phyloP scores from a whole-genome alignment of 805 yeast genomes.

The Kuraishia ogatae region DNA sequence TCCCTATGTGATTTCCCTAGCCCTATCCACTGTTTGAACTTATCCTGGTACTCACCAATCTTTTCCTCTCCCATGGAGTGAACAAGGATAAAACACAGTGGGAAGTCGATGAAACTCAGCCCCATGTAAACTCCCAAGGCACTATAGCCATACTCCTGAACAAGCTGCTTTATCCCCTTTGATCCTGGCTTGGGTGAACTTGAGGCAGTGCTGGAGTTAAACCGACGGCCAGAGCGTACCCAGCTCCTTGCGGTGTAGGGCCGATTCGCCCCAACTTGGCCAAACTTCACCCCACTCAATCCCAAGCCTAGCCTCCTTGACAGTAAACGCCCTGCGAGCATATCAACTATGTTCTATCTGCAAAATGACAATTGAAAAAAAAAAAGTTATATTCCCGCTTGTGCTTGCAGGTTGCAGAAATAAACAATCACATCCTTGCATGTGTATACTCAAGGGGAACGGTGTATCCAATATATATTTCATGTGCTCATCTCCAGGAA shows the following conservation, averaged over 20 bases:
- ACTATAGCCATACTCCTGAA: slow-evolving; percentile 84
- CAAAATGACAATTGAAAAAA: background rate
- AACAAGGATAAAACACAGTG: slow-evolving; percentile 73
- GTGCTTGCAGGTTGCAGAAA: background rate
- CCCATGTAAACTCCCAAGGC: slow-evolving; percentile 81
- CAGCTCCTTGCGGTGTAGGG: background rate
- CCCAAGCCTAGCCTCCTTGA: background rate
- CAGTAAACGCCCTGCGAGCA: background rate
- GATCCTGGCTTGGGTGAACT: slow-evolving; percentile 22
- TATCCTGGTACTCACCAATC: slow-evolving; percentile 58
- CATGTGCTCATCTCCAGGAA: background rate
- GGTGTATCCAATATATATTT: too few relatives aligned
- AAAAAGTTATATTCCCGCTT: background rate
- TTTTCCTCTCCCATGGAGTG: slow-evolving; percentile 83
- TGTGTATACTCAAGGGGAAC: too few relatives aligned
- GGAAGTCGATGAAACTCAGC: slow-evolving; percentile 69
- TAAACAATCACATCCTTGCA: too few relatives aligned
- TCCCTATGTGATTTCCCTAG: slow-evolving; percentile 32
- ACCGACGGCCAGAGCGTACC: background rate
- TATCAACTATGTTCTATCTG: background rate
- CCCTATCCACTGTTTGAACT: slow-evolving; percentile 55
- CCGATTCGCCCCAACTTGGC: background rate
- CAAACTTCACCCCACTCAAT: background rate
- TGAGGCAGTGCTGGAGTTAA: background rate
- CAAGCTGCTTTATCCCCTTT: slow-evolving; percentile 48